phyloP scores from a whole-genome alignment of 2,329 filamentous ascomycete genomes.

The Magnaporthiopsis poae region DNA sequence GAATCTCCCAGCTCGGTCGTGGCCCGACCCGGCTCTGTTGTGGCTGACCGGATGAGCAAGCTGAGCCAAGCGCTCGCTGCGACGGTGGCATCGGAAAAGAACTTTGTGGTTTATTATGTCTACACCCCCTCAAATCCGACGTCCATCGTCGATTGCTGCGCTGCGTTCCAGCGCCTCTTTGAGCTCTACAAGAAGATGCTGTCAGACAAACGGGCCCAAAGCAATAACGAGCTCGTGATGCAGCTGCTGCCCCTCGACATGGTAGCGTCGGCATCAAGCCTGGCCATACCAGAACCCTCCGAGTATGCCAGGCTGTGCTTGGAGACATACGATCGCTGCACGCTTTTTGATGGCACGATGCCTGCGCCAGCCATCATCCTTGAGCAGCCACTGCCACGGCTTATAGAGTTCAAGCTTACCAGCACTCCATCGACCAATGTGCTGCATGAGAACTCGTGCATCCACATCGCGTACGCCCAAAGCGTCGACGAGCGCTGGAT shows the following conservation, averaged over 20 bases:
- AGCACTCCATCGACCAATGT: slow-evolving; percentile 61
- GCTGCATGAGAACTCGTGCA: slow-evolving; percentile 66
- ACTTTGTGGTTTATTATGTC: slow-evolving; percentile 67
- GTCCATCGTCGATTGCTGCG: slow-evolving; percentile 60
- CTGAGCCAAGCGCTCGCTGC: slow-evolving; percentile 37
- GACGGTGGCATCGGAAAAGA: slow-evolving; percentile 35
- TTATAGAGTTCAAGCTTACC: slow-evolving; percentile 65
- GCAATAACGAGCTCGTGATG: slow-evolving; percentile 59
- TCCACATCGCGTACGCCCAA: slow-evolving; percentile 70
- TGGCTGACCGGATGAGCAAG: slow-evolving; percentile 38
- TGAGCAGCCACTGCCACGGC: slow-evolving; percentile 58
- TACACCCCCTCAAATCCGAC: slow-evolving; percentile 55
- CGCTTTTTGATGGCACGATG: slow-evolving; percentile 43
- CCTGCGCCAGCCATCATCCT: slow-evolving; percentile 64
- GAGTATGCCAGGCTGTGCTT: slow-evolving; percentile 57
- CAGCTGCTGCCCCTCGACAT: slow-evolving; percentile 63
- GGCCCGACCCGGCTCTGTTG: slow-evolving; percentile 33
- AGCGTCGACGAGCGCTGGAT: slow-evolving; percentile 71
- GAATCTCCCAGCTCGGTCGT: slow-evolving; percentile 21
- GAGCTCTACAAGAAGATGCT: slow-evolving; percentile 48
- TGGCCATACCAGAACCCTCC: slow-evolving; percentile 51
- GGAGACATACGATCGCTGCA: slow-evolving; percentile 70
- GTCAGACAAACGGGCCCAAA: slow-evolving; percentile 36
- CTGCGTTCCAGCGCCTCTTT: slow-evolving; percentile 63
- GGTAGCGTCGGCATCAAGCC: slow-evolving; percentile 52